These are phyloP conservation scores for Prunus salicina DNA, from an alignment of 306 rosid species.

Conservation along the genomic window DNA sequence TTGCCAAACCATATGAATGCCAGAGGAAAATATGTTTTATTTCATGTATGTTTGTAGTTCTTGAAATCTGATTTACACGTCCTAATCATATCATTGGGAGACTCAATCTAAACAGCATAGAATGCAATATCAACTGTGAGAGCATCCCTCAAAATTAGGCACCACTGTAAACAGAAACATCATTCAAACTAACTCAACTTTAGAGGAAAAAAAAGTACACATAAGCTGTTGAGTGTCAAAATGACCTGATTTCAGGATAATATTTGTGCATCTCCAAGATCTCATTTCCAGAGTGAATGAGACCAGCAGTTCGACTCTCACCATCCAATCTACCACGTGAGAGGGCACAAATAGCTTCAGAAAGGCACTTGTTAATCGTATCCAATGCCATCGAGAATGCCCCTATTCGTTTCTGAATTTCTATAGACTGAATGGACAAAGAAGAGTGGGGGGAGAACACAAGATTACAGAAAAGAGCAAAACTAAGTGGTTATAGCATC, in stretches of 20 bases:
- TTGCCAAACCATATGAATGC: background rate
- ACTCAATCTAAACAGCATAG: background rate
- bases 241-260: slow-evolving; percentile 73
- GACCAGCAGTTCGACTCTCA: slow-evolving; percentile 84
- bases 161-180: slow-evolving; percentile 1
- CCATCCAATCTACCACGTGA: slow-evolving; percentile 96
- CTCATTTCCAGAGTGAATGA: slow-evolving; percentile 91
- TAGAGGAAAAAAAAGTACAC: background rate
- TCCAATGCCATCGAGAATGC: slow-evolving; percentile 93
- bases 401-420: slow-evolving; percentile 90
- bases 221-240: background rate
- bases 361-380: slow-evolving; percentile 89
- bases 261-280: slow-evolving; percentile 76
- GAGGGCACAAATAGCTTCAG: slow-evolving; percentile 87
- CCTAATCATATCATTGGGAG: background rate
- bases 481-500: background rate
- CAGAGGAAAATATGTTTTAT: background rate
- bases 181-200: background rate
- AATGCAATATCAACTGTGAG: background rate
- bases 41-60: background rate
- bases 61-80: too few species aligned
- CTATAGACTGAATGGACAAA: slow-evolving; percentile 61
- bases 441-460: background rate
- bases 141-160: background rate
- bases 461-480: slow-evolving; percentile 1